These are phyloP conservation scores for Hymenoscyphus linearis DNA, from an alignment of 2,329 filamentous ascomycete genomes.

Conservation along the genomic window DNA sequence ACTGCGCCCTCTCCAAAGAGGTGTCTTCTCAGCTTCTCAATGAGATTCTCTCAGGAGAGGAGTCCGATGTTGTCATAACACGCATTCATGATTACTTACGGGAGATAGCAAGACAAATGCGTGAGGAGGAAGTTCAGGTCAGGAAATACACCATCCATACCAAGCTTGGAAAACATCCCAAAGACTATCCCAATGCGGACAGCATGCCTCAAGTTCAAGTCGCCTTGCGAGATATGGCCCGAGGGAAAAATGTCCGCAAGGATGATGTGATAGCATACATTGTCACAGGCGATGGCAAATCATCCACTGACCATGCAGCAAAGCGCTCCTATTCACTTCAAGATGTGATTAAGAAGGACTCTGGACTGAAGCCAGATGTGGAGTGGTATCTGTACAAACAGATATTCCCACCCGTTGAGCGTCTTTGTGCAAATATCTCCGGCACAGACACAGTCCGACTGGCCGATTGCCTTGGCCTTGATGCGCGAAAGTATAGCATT, in stretches of 20 bases:
- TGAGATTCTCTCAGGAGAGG: conserved; percentile 89
- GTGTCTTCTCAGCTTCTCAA: conserved; percentile 87
- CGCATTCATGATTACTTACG: conserved; percentile 92
- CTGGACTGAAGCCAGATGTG: conserved; percentile 77
- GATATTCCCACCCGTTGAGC: conserved; percentile 95
- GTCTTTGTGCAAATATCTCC: conserved; percentile 90
- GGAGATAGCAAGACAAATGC: conserved; percentile 81
- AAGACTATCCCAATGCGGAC: conserved; percentile 89
- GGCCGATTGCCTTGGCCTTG: conserved; percentile 89
- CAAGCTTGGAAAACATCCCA: conserved; percentile 89
- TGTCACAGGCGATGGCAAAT: conserved; percentile 68
- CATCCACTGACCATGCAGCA: conserved; percentile 62
- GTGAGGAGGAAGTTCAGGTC: conserved; percentile 65
- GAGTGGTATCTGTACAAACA: conserved; percentile 99
- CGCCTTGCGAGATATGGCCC: conserved; percentile 78
- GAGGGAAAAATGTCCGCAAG: conserved; percentile 81
- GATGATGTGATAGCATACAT: conserved; percentile 97
- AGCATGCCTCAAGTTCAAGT: conserved; percentile 98
- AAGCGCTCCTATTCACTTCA: conserved; percentile 86
- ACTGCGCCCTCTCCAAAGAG: conserved; percentile 92
- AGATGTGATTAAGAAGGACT: conserved; percentile 74
- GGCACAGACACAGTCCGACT: conserved; percentile 87
- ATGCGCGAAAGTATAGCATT: conserved; percentile 80
- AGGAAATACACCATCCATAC: conserved; percentile 97
- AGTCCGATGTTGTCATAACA: conserved; percentile 79